Evolutionary conservation across 805 yeast species (phyloP).

Genomic region (Lachancea kluyveri): DNA sequence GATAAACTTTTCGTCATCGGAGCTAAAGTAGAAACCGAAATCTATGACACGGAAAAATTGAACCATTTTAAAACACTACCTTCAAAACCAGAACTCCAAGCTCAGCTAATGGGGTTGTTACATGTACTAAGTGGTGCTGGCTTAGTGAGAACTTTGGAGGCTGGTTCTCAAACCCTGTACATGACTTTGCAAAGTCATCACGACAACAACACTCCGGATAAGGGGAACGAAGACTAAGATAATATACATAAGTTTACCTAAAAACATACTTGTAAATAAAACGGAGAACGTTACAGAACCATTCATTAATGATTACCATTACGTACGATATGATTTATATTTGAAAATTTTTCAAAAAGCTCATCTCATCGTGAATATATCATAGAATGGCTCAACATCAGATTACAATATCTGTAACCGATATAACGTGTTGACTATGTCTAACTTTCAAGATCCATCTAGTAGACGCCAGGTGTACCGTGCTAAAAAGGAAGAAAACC

Average conservation of each 20-base stretch:
- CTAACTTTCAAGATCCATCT: constrained; percentile 5
- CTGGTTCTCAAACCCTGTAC: constrained; percentile 61
- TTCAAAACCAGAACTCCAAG: constrained; percentile 60
- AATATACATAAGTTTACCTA: constrained; percentile 4
- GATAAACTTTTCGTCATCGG: constrained; percentile 81
- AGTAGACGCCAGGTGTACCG: constrained; percentile 36
- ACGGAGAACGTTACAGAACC: not conserved
- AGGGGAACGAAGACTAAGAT: constrained; percentile 6
- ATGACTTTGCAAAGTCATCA: constrained; percentile 65
- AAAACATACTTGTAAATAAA: constrained; percentile 1
- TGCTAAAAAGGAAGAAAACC: constrained; percentile 42
- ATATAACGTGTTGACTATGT: not conserved
- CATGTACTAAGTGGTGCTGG: constrained; percentile 88
- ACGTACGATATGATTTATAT: not conserved
- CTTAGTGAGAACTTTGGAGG: constrained; percentile 71
- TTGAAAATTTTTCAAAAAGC: constrained; percentile 1
- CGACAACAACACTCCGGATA: constrained; percentile 34
- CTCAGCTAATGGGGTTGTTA: constrained; percentile 77
- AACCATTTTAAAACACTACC: constrained; percentile 69
- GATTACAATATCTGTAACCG: not conserved
- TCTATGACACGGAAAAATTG: constrained; percentile 47
- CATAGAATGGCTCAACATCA: constrained; percentile 1
- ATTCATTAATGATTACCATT: not conserved
- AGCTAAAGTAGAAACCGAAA: constrained; percentile 65
- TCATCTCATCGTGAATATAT: not conserved